Conservation (phyloP, 257 asterid genomes). For the Craterostigma plantagineum region DNA sequence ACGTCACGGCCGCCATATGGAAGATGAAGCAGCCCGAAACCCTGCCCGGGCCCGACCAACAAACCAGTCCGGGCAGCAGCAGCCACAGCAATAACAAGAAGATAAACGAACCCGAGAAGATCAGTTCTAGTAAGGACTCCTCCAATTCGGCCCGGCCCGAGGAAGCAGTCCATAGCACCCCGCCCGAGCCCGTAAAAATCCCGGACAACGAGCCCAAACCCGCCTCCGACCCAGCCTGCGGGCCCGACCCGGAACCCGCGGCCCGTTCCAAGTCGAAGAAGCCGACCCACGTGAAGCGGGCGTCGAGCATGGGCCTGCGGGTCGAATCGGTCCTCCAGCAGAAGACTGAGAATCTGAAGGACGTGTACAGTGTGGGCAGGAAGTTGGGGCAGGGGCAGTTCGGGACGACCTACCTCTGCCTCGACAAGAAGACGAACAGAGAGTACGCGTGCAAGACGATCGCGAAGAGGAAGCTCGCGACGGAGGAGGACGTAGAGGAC, state of each 20-base stretch:
- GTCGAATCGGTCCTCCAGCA: constrained; percentile 25
- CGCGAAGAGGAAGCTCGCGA: constrained; percentile 27
- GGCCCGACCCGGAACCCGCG: constrained; percentile 5
- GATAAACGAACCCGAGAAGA: background rate
- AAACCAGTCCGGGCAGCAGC: constrained; percentile 14
- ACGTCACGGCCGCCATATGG: constrained; percentile 49
- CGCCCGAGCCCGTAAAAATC: constrained; percentile 7
- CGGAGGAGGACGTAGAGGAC: constrained; percentile 35
- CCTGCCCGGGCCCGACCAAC: constrained; percentile 17
- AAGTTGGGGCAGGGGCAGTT: constrained; percentile 37
- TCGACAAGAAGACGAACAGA: constrained; percentile 20
- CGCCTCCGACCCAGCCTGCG: constrained; percentile 4
- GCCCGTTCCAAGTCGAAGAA: constrained; percentile 11
- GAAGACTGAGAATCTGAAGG: constrained; percentile 24
- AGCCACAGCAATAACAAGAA: constrained; percentile 11
- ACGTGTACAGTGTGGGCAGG: constrained; percentile 16
- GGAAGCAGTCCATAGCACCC: too few relatives aligned
- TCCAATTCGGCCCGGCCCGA: background rate
- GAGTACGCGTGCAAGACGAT: constrained; percentile 32
- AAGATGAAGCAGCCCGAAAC: constrained; percentile 20
- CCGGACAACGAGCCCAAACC: constrained; percentile 8
- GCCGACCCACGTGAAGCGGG: constrained; percentile 17
- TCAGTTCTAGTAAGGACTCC: too few relatives aligned
- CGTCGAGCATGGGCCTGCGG: constrained; percentile 21
- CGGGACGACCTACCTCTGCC: constrained; percentile 29